Evolutionary conservation across 2,329 filamentous ascomycete species (phyloP).

Genomic region (Cryphonectria nitschkei): DNA sequence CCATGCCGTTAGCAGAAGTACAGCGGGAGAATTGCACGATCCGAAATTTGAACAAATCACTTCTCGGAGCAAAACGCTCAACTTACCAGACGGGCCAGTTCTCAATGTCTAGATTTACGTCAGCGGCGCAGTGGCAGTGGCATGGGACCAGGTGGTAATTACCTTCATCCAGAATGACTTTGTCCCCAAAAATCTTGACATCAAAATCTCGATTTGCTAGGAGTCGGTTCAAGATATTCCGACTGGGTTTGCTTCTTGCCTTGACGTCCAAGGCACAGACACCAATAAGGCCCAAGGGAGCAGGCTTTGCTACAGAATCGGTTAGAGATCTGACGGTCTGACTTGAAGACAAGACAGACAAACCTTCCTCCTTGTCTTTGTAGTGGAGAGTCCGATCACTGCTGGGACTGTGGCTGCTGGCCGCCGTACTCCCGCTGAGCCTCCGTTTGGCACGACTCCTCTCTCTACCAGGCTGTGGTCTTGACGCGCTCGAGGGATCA

Average conservation of each 20-base stretch:
- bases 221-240: conserved; percentile 91
- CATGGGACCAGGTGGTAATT: conserved; percentile 31
- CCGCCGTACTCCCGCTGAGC: conserved; percentile 80
- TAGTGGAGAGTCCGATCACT: conserved; percentile 64
- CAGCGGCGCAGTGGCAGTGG: conserved; percentile 21
- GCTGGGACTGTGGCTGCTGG: conserved; percentile 79
- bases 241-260: conserved; percentile 92
- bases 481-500: conserved; percentile 36
- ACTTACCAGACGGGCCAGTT: conserved; percentile 89
- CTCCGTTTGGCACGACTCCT: conserved; percentile 73
- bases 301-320: conserved; percentile 51
- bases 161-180: conserved; percentile 95
- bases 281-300: conserved; percentile 73
- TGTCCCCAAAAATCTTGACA: conserved; percentile 96
- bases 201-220: conserved; percentile 93
- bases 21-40: background rate
- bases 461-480: conserved; percentile 56
- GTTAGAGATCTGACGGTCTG: conserved; percentile 37
- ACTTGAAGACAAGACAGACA: conserved; percentile 32
- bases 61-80: background rate
- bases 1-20: conserved; percentile 32
- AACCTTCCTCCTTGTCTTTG: conserved; percentile 63
- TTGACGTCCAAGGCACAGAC: conserved; percentile 96
- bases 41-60: background rate
- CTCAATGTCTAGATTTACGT: conserved; percentile 67